phyloP scores from a whole-genome alignment of 2,329 filamentous ascomycete species.

The Aureobasidium leucospermi region DNA sequence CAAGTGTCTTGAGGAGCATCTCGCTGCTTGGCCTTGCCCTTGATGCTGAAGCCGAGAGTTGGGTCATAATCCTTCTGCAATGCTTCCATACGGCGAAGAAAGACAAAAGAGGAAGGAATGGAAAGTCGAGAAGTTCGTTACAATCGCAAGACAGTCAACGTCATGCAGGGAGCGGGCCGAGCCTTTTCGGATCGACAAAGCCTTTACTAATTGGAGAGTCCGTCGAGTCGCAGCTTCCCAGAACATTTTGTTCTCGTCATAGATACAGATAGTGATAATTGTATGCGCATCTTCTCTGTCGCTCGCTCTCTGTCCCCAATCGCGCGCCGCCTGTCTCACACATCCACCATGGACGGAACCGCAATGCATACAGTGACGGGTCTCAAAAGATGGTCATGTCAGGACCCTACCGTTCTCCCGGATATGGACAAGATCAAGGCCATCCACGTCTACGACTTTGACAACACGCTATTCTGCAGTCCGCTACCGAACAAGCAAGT shows the following conservation, averaged over 20 bases:
- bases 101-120: neutral
- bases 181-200: neutral
- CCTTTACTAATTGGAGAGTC: neutral
- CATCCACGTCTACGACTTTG: constrained; percentile 95
- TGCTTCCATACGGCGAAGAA: constrained; percentile 4
- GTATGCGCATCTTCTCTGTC: neutral
- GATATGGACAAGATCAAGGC: constrained; percentile 62
- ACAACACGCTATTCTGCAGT: constrained; percentile 91
- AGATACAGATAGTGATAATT: neutral
- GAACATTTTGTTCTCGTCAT: constrained; percentile 10
- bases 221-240: constrained; percentile 11
- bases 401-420: constrained; percentile 60
- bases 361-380: constrained; percentile 57
- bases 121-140: neutral
- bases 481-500: constrained; percentile 82
- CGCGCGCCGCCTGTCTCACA: neutral
- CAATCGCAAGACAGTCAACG: neutral
- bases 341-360: neutral
- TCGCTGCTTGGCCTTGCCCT: constrained; percentile 19
- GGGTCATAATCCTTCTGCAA: constrained; percentile 4
- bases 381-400: constrained; percentile 76
- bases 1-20: constrained; percentile 46
- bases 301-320: neutral
- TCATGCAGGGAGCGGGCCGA: constrained; percentile 7
- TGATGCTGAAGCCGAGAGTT: constrained; percentile 22